These are phyloP conservation scores for Agaricus subrufescens DNA, from an alignment of 768 basidiomycete species.

Conservation along the genomic window DNA sequence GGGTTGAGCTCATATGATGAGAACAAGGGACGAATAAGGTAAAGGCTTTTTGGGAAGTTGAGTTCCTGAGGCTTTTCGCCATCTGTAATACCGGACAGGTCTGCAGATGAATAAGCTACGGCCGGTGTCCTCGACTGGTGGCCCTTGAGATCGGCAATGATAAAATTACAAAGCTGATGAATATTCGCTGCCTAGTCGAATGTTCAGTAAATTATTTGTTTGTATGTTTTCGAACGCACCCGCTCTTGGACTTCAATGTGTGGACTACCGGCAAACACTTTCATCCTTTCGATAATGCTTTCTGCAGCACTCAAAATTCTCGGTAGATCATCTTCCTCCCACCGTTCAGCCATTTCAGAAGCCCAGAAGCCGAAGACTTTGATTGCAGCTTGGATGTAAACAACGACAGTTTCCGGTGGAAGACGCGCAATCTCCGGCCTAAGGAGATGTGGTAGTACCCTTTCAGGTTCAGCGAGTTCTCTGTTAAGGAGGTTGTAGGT, in stretches of 20 bases:
- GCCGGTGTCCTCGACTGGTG: slow-evolving; percentile 39
- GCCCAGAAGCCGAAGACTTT: slow-evolving; percentile 90
- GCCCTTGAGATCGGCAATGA: slow-evolving; percentile 64
- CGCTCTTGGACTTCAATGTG: slow-evolving; percentile 93
- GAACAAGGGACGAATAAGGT: slow-evolving; percentile 79
- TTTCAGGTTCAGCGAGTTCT: slow-evolving; percentile 74
- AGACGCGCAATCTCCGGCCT: slow-evolving; percentile 54
- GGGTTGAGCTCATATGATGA: slow-evolving; percentile 78
- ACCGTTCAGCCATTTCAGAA: slow-evolving; percentile 66
- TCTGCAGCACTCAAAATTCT: slow-evolving; percentile 64
- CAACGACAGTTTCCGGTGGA: slow-evolving; percentile 60
- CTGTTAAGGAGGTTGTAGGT: slow-evolving; percentile 31
- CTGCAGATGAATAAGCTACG: slow-evolving; percentile 29
- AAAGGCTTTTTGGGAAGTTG: slow-evolving; percentile 83
- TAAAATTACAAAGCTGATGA: slow-evolving; percentile 68
- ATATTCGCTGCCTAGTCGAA: slow-evolving; percentile 70
- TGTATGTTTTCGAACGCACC: slow-evolving; percentile 37
- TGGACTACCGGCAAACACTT: slow-evolving; percentile 51
- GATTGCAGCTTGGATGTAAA: slow-evolving; percentile 77
- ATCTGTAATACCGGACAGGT: slow-evolving; percentile 30
- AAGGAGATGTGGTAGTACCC: slow-evolving; percentile 66
- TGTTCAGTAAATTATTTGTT: background rate
- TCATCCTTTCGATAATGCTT: slow-evolving; percentile 52
- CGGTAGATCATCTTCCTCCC: slow-evolving; percentile 69
- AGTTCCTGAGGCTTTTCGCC: slow-evolving; percentile 36